Evolutionary conservation across 345 rosid genomes (phyloP).

Genomic region (Moricandia arvensis): DNA sequence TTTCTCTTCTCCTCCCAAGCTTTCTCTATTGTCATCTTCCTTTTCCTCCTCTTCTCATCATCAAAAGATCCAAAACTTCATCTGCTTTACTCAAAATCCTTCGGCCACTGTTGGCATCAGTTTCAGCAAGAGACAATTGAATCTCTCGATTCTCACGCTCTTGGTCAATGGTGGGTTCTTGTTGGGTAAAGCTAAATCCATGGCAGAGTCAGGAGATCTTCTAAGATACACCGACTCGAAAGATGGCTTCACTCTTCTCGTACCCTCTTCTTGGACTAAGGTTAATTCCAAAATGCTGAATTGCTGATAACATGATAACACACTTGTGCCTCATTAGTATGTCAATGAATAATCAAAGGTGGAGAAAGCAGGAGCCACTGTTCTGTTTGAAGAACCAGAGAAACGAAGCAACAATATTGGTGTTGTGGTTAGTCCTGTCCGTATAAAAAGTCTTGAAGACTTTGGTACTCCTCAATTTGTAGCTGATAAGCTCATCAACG

Average conservation of each 20-base stretch:
- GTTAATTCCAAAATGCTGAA: slow-evolving; percentile 32
- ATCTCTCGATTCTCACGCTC: slow-evolving; percentile 48
- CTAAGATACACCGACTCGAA: slow-evolving; percentile 61
- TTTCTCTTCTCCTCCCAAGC: slow-evolving; percentile 21
- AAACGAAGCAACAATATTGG: slow-evolving; percentile 75
- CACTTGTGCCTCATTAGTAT: not conserved
- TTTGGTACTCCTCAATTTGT: slow-evolving; percentile 84
- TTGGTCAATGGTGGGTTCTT: slow-evolving; percentile 50
- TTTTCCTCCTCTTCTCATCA: not conserved
- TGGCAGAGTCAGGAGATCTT: slow-evolving; percentile 37
- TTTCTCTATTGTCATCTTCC: slow-evolving; percentile 8
- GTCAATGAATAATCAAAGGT: slow-evolving; percentile 41
- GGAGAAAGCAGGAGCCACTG: slow-evolving; percentile 89
- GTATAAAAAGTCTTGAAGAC: slow-evolving; percentile 62
- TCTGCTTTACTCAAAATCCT: slow-evolving; percentile 18
- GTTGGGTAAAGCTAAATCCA: slow-evolving; percentile 34
- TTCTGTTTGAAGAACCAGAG: slow-evolving; percentile 63
- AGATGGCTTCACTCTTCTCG: slow-evolving; percentile 77
- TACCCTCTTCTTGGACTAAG: slow-evolving; percentile 77
- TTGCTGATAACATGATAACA: not conserved
- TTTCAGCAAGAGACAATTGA: slow-evolving; percentile 54
- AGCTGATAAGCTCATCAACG: slow-evolving; percentile 80
- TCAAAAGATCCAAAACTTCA: not conserved
- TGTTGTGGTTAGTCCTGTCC: slow-evolving; percentile 86
- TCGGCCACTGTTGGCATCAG: not conserved